Percentiles rank a stretch among this genome's conserved stretches.
These are phyloP conservation scores for Pythium pyrilobum DNA, from an alignment of 352 stramenopile genomes.

Conservation along the genomic window DNA sequence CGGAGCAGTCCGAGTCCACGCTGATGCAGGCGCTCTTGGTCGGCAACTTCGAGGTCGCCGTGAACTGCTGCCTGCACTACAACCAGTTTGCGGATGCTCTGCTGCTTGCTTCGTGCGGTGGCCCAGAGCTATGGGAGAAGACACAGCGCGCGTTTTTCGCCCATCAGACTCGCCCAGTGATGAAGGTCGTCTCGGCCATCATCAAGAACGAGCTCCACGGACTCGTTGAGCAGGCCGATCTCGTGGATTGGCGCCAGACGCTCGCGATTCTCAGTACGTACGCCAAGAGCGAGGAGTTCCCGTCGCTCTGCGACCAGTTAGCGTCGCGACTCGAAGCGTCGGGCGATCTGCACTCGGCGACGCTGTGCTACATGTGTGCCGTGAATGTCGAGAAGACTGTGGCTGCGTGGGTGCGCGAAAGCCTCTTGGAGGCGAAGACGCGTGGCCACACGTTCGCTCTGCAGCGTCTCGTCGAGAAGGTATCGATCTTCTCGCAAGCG, in stretches of 20 bases:
- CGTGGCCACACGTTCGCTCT: conserved; percentile 78
- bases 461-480: conserved; percentile 96
- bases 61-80: conserved; percentile 95
- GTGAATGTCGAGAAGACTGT: conserved; percentile 88
- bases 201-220: conserved; percentile 92
- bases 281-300: conserved; percentile 96
- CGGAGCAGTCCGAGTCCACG: conserved; percentile 86
- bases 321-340: conserved; percentile 88
- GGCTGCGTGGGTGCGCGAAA: conserved; percentile 88
- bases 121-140: conserved; percentile 94
- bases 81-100: conserved; percentile 96
- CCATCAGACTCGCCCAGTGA: conserved; percentile 87
- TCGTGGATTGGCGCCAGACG: conserved; percentile 96
- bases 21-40: conserved; percentile 96
- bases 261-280: conserved; percentile 98
- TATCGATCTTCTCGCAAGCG: conserved; percentile 91
- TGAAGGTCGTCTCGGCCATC: conserved; percentile 94
- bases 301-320: conserved; percentile 92
- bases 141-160: conserved; percentile 95
- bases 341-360: conserved; percentile 89
- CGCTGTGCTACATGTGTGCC: conserved; percentile 97
- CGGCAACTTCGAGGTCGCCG: conserved; percentile 97
- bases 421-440: conserved; percentile 66
- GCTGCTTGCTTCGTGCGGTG: conserved; percentile 90
- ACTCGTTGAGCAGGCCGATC: conserved; percentile 85